A percentile compares a stretch with the other conserved stretches of the same genome.
These are phyloP conservation scores for Holtermannia corniformis DNA, from an alignment of 768 basidiomycete genomes.

Conservation along the genomic window DNA sequence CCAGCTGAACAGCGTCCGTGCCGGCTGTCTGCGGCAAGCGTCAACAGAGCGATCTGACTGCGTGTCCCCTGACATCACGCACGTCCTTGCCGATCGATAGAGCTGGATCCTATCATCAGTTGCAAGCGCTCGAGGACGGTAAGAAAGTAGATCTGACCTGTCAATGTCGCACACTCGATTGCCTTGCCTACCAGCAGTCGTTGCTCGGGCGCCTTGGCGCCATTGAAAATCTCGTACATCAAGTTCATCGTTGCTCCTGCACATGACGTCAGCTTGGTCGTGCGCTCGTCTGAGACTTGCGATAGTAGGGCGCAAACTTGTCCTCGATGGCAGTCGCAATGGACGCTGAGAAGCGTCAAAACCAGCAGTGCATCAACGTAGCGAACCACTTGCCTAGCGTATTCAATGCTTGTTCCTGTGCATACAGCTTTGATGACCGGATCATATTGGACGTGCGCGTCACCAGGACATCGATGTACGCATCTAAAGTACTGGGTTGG, in stretches of 20 bases:
- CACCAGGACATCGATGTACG: constrained; percentile 72
- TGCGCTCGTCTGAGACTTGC: constrained; percentile 5
- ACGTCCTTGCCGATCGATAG: constrained; percentile 67
- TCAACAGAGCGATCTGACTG: not conserved
- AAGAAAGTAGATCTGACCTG: constrained; percentile 49
- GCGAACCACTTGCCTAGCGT: constrained; percentile 50
- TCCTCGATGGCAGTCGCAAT: constrained; percentile 75
- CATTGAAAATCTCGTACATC: constrained; percentile 61
- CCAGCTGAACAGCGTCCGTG: constrained; percentile 60
- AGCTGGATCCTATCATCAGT: too few relatives aligned
- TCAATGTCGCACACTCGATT: constrained; percentile 83
- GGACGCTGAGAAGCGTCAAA: constrained; percentile 49
- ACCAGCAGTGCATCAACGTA: too few relatives aligned
- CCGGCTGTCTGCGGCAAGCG: constrained; percentile 52
- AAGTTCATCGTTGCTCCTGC: constrained; percentile 59
- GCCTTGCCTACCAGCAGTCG: constrained; percentile 62
- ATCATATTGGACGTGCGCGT: constrained; percentile 47
- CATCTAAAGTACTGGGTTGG: constrained; percentile 58
- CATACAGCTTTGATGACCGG: constrained; percentile 45
- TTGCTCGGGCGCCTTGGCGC: constrained; percentile 60
- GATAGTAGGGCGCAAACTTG: constrained; percentile 49
- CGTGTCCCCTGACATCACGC: not conserved
- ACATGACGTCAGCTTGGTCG: not conserved
- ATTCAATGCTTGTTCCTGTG: constrained; percentile 80
- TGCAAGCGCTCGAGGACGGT: too few relatives aligned